A percentile compares a stretch with the other conserved stretches of the same genome.
phyloP scores from a whole-genome alignment of 495 filamentous ascomycete species.

The Venustampulla echinocandica region DNA sequence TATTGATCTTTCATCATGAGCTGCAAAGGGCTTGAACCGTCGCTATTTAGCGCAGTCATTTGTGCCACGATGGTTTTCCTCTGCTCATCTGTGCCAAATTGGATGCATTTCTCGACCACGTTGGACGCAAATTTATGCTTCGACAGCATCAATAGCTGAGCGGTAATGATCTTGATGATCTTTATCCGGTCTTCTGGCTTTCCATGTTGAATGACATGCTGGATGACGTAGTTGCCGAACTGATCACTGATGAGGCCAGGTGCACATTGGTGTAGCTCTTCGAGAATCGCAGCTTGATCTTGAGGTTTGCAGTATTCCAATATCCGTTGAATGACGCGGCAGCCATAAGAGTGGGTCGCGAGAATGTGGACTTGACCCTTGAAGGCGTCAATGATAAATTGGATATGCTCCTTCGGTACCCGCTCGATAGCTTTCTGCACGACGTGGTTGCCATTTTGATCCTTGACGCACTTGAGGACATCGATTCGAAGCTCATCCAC shows the following conservation, averaged over 20 bases:
- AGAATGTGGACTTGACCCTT: conserved; percentile 68
- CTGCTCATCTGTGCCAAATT: conserved; percentile 60
- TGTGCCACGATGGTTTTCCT: conserved; percentile 60
- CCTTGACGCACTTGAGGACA: conserved; percentile 72
- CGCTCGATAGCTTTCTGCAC: conserved; percentile 91
- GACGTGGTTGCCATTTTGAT: conserved; percentile 95
- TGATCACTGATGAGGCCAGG: conserved; percentile 72
- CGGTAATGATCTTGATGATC: conserved; percentile 66
- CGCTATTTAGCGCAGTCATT: conserved; percentile 50
- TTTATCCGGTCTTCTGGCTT: conserved; percentile 61
- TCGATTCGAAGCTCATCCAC: conserved; percentile 76
- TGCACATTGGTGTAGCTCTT: conserved; percentile 70
- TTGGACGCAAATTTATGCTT: conserved; percentile 98
- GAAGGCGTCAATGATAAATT: conserved; percentile 84
- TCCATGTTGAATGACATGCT: conserved; percentile 85
- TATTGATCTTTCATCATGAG: conserved; percentile 83
- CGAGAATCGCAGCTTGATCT: conserved; percentile 61
- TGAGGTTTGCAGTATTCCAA: conserved; percentile 73
- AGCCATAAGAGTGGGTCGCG: conserved; percentile 77
- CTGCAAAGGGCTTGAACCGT: conserved; percentile 59
- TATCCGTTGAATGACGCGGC: conserved; percentile 88
- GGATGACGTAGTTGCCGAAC: conserved; percentile 95
- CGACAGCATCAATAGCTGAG: conserved; percentile 63
- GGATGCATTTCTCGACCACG: conserved; percentile 91
- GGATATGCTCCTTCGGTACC: conserved; percentile 71